These are phyloP conservation scores for Cyphellophora europaea DNA, from an alignment of 2,329 filamentous ascomycete genomes.

Conservation along the genomic window DNA sequence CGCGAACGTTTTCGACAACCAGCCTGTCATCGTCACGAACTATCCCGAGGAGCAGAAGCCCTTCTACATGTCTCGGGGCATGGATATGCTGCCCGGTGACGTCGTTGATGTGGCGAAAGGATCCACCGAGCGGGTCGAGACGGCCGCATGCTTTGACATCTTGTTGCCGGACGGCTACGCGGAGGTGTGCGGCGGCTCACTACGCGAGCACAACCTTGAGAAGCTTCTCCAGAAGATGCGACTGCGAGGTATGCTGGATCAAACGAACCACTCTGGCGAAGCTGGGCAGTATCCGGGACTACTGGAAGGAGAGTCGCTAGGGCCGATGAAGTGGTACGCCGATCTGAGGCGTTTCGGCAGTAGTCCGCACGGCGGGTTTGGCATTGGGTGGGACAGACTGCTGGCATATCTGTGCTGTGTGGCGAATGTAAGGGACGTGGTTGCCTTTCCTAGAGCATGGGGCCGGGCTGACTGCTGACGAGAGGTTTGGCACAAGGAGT, in stretches of 20 bases:
- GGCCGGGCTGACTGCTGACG: slow-evolving; percentile 44
- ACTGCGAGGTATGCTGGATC: slow-evolving; percentile 51
- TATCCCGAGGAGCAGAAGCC: slow-evolving; percentile 86
- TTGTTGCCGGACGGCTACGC: slow-evolving; percentile 69
- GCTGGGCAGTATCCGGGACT: slow-evolving; percentile 25
- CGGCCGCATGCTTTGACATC: slow-evolving; percentile 85
- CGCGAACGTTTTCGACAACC: slow-evolving; percentile 49
- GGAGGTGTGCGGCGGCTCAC: slow-evolving; percentile 79
- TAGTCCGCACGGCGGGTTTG: slow-evolving; percentile 84
- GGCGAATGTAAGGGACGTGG: slow-evolving; percentile 72
- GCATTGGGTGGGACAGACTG: slow-evolving; percentile 79
- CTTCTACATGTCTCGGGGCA: slow-evolving; percentile 96
- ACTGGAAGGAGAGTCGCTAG: slow-evolving; percentile 29
- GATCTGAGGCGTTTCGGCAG: slow-evolving; percentile 86
- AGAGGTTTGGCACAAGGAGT: no score
- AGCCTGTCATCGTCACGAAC: slow-evolving; percentile 82
- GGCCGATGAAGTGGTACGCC: slow-evolving; percentile 71
- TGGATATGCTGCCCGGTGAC: slow-evolving; percentile 45
- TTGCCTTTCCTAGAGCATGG: slow-evolving; percentile 69
- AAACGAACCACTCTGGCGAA: no score
- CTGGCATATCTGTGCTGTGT: slow-evolving; percentile 76
- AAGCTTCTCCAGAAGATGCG: slow-evolving; percentile 63
- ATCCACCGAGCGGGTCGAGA: slow-evolving; percentile 27
- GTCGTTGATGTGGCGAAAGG: slow-evolving; percentile 1
- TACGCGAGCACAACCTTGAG: slow-evolving; percentile 71